Evolutionary conservation across 164 flowering plant species (phyloP).

Genomic region (Nymphaea colorata): DNA sequence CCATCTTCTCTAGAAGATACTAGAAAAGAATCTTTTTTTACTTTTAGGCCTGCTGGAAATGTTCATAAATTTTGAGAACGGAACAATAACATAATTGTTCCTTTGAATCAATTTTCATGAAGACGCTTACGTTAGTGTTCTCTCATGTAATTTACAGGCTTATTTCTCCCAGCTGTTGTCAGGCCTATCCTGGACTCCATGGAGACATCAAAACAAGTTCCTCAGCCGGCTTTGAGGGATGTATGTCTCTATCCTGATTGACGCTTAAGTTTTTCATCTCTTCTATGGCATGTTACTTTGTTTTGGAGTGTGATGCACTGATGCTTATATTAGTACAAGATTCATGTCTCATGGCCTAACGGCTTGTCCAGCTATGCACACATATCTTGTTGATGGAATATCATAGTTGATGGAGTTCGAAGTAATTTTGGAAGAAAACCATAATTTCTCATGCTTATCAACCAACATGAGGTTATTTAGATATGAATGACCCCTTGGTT

Average conservation of each 20-base stretch:
- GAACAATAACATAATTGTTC: neutral
- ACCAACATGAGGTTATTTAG: neutral
- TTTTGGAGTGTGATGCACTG: neutral
- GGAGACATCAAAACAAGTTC: constrained; percentile 64
- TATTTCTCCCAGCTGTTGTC: constrained; percentile 94
- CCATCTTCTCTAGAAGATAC: too few species aligned
- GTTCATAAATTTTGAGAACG: too few species aligned
- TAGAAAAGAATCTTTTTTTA: too few species aligned
- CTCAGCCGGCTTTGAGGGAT: constrained; percentile 62
- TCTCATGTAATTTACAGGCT: constrained; percentile 31
- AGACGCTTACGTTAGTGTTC: neutral
- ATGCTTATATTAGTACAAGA: neutral
- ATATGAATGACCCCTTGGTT: too few species aligned
- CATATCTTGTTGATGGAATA: neutral
- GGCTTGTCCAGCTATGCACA: neutral
- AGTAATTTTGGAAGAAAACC: neutral
- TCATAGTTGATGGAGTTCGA: neutral
- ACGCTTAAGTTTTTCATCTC: neutral
- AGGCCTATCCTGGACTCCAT: constrained; percentile 82
- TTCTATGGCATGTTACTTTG: neutral
- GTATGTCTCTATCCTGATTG: constrained; percentile 30
- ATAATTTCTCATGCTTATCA: neutral
- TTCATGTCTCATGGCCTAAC: neutral
- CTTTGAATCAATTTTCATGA: neutral
- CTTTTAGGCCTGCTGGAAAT: too few species aligned